These are phyloP conservation scores for Gossypium bickii DNA, from an alignment of 345 rosid genomes.

Conservation along the genomic window DNA sequence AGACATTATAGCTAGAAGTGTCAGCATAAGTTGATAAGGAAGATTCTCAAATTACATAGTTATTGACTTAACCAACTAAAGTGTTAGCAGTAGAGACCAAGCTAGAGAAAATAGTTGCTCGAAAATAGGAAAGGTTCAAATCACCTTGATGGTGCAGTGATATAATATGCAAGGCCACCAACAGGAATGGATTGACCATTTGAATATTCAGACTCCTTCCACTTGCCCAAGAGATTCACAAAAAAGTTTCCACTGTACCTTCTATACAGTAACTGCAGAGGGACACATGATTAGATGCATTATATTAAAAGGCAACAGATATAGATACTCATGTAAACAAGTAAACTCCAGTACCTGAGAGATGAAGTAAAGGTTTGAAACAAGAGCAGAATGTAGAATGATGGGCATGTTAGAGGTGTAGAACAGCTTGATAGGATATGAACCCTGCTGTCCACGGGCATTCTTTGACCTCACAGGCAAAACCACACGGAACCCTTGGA, in stretches of 20 bases:
- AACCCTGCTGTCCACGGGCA: conserved; percentile 74
- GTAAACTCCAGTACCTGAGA: conserved; percentile 46
- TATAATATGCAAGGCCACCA: conserved; percentile 64
- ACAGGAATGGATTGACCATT: conserved; percentile 63
- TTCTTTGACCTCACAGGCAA: conserved; percentile 71
- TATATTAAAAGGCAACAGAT: background rate
- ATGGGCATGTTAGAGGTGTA: conserved; percentile 88
- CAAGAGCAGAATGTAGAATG: conserved; percentile 78
- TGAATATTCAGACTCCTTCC: conserved; percentile 42
- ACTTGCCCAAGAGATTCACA: conserved; percentile 46
- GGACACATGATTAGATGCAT: background rate
- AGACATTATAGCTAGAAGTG: background rate
- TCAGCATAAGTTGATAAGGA: background rate
- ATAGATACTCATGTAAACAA: background rate
- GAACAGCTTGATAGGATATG: conserved; percentile 73
- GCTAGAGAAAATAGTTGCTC: background rate
- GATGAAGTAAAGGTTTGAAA: conserved; percentile 65
- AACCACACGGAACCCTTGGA: conserved; percentile 79
- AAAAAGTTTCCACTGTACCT: conserved; percentile 61
- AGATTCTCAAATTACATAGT: background rate
- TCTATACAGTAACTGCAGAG: conserved; percentile 56
- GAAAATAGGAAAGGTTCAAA: background rate
- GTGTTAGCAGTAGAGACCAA: background rate
- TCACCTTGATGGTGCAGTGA: conserved; percentile 67
- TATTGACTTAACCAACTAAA: background rate